A percentile compares a stretch with the other conserved stretches of the same genome.
These are phyloP conservation scores for Tylopilus cervinicoccineus DNA, from an alignment of 768 basidiomycete species.

Conservation along the genomic window DNA sequence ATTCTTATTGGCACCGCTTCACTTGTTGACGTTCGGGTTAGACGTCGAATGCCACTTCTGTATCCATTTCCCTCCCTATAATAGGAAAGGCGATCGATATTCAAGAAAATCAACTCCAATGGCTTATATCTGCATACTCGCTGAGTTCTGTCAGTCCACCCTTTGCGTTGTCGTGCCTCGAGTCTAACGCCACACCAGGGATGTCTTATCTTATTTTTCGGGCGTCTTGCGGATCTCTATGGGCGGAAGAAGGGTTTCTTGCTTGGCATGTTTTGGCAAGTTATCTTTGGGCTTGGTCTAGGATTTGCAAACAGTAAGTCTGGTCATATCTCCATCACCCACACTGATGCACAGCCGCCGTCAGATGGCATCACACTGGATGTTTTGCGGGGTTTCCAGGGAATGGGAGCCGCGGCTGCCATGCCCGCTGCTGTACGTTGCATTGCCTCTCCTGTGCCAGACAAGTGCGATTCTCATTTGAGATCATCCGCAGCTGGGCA, in stretches of 20 bases:
- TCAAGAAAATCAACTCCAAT: conserved; percentile 52
- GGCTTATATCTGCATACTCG: conserved; percentile 65
- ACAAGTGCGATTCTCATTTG: not conserved
- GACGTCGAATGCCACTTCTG: conserved; percentile 38
- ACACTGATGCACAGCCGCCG: not conserved
- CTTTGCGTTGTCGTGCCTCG: not conserved
- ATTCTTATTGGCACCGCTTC: not conserved
- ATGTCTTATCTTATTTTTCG: conserved; percentile 72
- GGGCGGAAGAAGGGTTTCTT: conserved; percentile 71
- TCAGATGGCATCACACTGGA: conserved; percentile 58
- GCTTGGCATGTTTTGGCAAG: conserved; percentile 50
- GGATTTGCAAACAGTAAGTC: conserved; percentile 55
- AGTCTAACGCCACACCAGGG: conserved; percentile 44
- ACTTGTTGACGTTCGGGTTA: conserved; percentile 11
- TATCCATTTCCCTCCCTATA: conserved; percentile 49
- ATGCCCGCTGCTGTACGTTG: conserved; percentile 65
- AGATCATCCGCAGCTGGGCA: conserved; percentile 57
- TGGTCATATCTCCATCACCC: not conserved
- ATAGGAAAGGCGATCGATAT: conserved; percentile 50
- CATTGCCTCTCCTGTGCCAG: not conserved
- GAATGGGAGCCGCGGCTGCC: conserved; percentile 72
- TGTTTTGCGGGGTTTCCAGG: conserved; percentile 73
- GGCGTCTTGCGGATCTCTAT: conserved; percentile 76
- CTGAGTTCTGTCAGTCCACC: conserved; percentile 55
- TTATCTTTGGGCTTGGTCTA: conserved; percentile 58